phyloP scores from a whole-genome alignment of 2,329 filamentous ascomycete genomes.

The Huntiella omanensis region DNA sequence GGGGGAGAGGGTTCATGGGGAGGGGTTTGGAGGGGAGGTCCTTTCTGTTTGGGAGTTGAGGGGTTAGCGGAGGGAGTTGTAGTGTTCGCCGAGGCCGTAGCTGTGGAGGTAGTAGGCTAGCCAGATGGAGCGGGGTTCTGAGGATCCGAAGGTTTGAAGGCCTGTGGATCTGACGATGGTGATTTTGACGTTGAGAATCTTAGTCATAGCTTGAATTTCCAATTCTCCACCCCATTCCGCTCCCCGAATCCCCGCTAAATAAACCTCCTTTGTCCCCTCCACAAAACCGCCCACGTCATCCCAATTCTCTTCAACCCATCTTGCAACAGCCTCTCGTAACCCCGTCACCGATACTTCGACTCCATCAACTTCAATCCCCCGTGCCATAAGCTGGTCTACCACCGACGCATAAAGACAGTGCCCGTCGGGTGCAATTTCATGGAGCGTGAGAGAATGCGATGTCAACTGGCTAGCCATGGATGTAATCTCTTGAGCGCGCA shows the following conservation, averaged over 20 bases:
- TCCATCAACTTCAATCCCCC: neutral
- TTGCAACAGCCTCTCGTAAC: slow-evolving; percentile 53
- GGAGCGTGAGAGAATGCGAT: slow-evolving; percentile 46
- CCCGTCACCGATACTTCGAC: slow-evolving; percentile 10
- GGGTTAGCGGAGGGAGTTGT: slow-evolving; percentile 55
- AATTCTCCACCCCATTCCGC: slow-evolving; percentile 94
- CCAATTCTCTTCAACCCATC: slow-evolving; percentile 53
- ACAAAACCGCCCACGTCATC: slow-evolving; percentile 78
- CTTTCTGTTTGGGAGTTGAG: slow-evolving; percentile 32
- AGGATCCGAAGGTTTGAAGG: no score
- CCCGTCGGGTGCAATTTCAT: slow-evolving; percentile 72
- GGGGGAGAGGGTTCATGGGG: no score
- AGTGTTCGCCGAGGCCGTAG: slow-evolving; percentile 90
- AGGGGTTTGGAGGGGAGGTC: slow-evolving; percentile 27
- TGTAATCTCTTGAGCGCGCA: slow-evolving; percentile 48
- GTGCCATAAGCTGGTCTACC: slow-evolving; percentile 51
- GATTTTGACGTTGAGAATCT: slow-evolving; percentile 14
- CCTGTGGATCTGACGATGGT: no score
- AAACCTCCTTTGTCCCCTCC: slow-evolving; percentile 57
- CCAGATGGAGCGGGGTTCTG: slow-evolving; percentile 36
- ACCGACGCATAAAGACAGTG: slow-evolving; percentile 90
- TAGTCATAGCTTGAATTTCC: slow-evolving; percentile 70
- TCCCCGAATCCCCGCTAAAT: slow-evolving; percentile 58
- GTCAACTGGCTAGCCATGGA: slow-evolving; percentile 52
- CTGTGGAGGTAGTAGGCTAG: slow-evolving; percentile 88